phyloP scores from a whole-genome alignment of 164 flowering plant genomes.

The Liriodendron chinense region DNA sequence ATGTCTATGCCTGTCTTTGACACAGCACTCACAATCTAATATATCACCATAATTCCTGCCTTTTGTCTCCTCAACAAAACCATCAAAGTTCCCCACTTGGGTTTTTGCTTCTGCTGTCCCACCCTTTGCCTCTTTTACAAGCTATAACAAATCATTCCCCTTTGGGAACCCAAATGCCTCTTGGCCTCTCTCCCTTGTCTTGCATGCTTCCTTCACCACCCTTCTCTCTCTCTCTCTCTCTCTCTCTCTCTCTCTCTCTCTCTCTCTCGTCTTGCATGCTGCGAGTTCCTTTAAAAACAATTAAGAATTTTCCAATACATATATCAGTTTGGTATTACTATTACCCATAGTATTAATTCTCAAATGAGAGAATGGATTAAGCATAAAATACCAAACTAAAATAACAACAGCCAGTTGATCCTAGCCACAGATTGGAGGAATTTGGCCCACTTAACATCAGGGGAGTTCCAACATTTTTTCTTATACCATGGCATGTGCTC shows the following conservation, averaged over 20 bases:
- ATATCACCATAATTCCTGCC: conserved; percentile 59
- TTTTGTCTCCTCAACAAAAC: conserved; percentile 78
- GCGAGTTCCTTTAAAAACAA: neutral
- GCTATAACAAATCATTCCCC: conserved; percentile 18
- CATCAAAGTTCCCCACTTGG: conserved; percentile 57
- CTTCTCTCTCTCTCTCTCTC: conserved; percentile 4
- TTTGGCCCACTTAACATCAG: too few species aligned
- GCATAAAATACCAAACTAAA: neutral
- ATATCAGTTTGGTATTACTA: too few species aligned
- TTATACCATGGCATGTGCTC: too few species aligned
- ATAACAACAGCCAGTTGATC: neutral
- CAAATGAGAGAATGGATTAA: neutral
- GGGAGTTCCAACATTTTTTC: too few species aligned
- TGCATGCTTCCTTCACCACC: neutral
- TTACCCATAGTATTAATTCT: neutral
- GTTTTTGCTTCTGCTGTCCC: conserved; percentile 4
- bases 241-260: neutral
- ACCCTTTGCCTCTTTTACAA: conserved; percentile 26
- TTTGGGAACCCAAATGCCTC: conserved; percentile 7
- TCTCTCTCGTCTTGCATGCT: neutral
- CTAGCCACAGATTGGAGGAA: neutral
- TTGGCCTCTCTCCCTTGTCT: conserved; percentile 17
- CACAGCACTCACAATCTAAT: conserved; percentile 18
- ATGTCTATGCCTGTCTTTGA: conserved; percentile 42
- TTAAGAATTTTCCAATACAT: too few species aligned